Evolutionary conservation across 768 basidiomycete genomes (phyloP).

Genomic region (Mycena polygramma): DNA sequence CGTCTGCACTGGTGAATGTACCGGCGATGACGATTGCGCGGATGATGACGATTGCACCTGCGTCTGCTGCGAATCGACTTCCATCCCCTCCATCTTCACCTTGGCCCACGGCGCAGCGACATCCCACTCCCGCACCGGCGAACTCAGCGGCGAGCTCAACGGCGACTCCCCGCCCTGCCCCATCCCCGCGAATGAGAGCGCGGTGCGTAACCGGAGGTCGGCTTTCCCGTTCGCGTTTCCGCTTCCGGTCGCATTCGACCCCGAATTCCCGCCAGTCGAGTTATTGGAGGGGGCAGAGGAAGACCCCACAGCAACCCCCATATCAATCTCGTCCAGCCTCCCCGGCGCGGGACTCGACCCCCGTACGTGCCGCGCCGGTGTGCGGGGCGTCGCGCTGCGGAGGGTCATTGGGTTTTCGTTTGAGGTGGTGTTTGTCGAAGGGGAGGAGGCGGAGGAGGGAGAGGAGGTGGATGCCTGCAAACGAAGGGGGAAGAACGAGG

Average conservation of each 20-base stretch:
- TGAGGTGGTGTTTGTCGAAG: neutral
- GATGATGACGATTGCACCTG: too few species aligned
- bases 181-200: too few species aligned
- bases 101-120: slow-evolving; percentile 14
- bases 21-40: too few species aligned
- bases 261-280: too few species aligned
- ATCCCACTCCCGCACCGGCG: slow-evolving; percentile 10
- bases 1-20: too few species aligned
- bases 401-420: slow-evolving; percentile 27
- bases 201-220: too few species aligned
- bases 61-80: neutral
- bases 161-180: neutral
- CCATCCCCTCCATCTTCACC: slow-evolving; percentile 18
- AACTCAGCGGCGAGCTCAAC: slow-evolving; percentile 17
- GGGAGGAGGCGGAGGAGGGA: neutral
- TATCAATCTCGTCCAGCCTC: slow-evolving; percentile 38
- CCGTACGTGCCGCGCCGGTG: neutral
- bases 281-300: neutral
- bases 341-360: slow-evolving; percentile 29
- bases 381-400: slow-evolving; percentile 2
- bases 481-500: too few species aligned
- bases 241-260: neutral
- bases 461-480: neutral
- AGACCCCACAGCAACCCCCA: slow-evolving; percentile 17
- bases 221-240: too few species aligned